These are phyloP conservation scores for Amphirosellinia nigrospora DNA, from an alignment of 495 filamentous ascomycete species.

Conservation along the genomic window DNA sequence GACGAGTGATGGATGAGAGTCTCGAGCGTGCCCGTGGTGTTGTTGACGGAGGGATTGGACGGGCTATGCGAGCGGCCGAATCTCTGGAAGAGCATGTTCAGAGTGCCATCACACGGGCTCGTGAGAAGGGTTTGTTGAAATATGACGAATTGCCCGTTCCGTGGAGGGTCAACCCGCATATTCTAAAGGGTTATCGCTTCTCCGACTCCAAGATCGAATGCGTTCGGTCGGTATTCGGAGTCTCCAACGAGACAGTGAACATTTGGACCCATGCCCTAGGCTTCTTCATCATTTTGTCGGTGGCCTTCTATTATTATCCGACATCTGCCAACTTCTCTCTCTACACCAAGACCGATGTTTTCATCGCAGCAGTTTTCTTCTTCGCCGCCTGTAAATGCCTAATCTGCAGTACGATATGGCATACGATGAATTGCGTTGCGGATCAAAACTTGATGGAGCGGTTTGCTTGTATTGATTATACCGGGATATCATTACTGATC, in stretches of 20 bases:
- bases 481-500: slow-evolving; percentile 94
- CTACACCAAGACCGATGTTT: slow-evolving; percentile 84
- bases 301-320: slow-evolving; percentile 98
- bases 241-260: slow-evolving; percentile 94
- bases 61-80: slow-evolving; percentile 77
- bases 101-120: slow-evolving; percentile 75
- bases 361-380: slow-evolving; percentile 93
- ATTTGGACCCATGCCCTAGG: slow-evolving; percentile 97
- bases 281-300: slow-evolving; percentile 80
- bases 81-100: slow-evolving; percentile 80
- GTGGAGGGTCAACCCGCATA: slow-evolving; percentile 95
- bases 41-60: slow-evolving; percentile 83
- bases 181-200: slow-evolving; percentile 90
- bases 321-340: slow-evolving; percentile 80
- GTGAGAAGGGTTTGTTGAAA: slow-evolving; percentile 80
- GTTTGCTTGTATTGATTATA: slow-evolving; percentile 98
- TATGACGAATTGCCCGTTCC: slow-evolving; percentile 91
- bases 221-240: slow-evolving; percentile 76
- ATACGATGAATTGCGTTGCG: slow-evolving; percentile 96
- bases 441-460: slow-evolving; percentile 88
- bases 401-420: slow-evolving; percentile 94
- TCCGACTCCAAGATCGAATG: slow-evolving; percentile 86
- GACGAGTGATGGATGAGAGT: slow-evolving; percentile 74
- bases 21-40: slow-evolving; percentile 77
- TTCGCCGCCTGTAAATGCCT: slow-evolving; percentile 96